Base-by-base conservation (phyloP, 768 basidiomycete genomes). In the Pulveroboletus sp. region DNA sequence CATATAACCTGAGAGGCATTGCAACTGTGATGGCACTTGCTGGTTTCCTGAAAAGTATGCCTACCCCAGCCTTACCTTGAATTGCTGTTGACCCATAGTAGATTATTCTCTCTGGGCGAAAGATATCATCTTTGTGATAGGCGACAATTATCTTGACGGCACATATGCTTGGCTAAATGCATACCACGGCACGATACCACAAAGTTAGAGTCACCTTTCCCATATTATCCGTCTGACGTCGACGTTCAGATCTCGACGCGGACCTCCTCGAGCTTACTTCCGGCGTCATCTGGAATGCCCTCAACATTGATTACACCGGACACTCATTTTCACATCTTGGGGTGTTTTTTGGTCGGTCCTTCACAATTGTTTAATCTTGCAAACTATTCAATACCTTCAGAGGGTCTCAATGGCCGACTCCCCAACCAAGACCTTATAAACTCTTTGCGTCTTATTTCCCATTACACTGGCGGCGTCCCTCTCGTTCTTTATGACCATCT, bases 271-370 rank as follows among this genome's bases (percentile, higher is more conserved):
- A 72, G 29, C 61, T 90, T 20, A 66, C 81, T 2, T 90, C 91
- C 3, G 94, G 94, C 4, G 87, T 94, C 6, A 88, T 99, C 36
- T 99, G 97, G 97, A 92, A 90, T 1, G 93, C 93, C 11, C 69
- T 99, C 39, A 89, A 88, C 57, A 81, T 99, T 36, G 97, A 98
- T 65, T 98, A 97, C 66, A 91, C 94, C 1, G 90, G 93, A 0
- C 95, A 99, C 68, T 97, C 94, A 0, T 95, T 98, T 69, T 92
- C 89, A 10, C 91, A 97, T 62, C 75, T 98, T 2, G 95, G 97
- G n/a, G 70, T 98, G 10, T 97, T 92, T 71, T 90, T 87, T 67
- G 95, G 95, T 93, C 16, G 46, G 84, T 37, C 43, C n/a, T 42
- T 24, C n/a, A 1, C 43, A 10, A 31, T 24, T 25, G n/a, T 33